Evolutionary conservation across 768 basidiomycete genomes (phyloP).

Genomic region (Hygrocybe coccinea): DNA sequence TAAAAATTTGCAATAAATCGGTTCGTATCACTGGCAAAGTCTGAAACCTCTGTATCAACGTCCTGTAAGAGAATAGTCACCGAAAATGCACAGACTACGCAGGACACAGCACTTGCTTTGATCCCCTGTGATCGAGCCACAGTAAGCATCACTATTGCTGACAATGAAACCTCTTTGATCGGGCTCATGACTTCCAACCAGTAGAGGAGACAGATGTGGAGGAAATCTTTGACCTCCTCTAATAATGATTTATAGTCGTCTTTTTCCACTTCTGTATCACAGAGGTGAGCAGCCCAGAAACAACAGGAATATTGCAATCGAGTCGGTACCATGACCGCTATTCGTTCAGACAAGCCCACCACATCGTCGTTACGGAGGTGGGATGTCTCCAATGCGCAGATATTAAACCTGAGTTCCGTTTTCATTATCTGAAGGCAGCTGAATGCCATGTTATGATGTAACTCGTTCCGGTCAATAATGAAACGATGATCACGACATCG

Average conservation of each 20-base stretch:
- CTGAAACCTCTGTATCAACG: neutral
- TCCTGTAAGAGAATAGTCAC: neutral
- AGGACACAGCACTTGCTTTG: neutral
- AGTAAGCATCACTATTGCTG: no score
- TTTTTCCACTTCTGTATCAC: neutral
- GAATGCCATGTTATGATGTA: no score
- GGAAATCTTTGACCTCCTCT: no score
- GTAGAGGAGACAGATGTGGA: no score
- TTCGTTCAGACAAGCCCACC: constrained; percentile 10
- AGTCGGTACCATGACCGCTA: constrained; percentile 24
- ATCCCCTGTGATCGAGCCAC: neutral
- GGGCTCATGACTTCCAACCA: no score
- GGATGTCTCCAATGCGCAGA: no score
- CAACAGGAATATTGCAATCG: constrained; percentile 34
- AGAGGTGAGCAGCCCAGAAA: constrained; percentile 33
- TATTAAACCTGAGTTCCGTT: no score
- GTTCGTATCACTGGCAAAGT: constrained; percentile 22
- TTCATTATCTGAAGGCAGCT: no score
- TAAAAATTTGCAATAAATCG: constrained; percentile 31
- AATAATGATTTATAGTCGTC: no score
- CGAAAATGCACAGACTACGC: neutral
- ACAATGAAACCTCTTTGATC: no score
- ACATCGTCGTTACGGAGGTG: constrained; percentile 27
- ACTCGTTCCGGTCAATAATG: neutral
- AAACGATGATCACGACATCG: constrained; percentile 7